Conservation (phyloP, 768 basidiomycete genomes). For the Lactarius trivialis region DNA sequence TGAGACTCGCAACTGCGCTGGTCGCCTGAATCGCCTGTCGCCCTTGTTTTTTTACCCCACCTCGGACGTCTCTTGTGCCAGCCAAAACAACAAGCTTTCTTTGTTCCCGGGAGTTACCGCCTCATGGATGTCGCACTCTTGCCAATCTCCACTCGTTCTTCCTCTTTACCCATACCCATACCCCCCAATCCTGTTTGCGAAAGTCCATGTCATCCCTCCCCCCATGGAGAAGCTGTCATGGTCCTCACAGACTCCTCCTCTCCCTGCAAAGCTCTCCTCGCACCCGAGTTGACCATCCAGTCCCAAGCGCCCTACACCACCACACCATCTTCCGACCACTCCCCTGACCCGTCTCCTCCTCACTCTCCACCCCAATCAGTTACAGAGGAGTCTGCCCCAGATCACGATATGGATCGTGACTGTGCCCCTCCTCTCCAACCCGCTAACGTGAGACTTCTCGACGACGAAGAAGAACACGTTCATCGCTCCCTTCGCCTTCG, state of each 20-base stretch:
- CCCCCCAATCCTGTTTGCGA: slow-evolving; percentile 1
- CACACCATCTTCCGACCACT: neutral
- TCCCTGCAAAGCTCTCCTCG: slow-evolving; percentile 9
- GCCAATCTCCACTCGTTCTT: slow-evolving; percentile 14
- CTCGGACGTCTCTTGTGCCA: neutral
- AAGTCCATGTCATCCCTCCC: slow-evolving; percentile 6
- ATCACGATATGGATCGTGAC: slow-evolving; percentile 17
- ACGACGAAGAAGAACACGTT: slow-evolving; percentile 65
- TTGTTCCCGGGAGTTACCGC: slow-evolving; percentile 9
- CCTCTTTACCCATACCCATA: slow-evolving; percentile 18
- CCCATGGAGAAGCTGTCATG: slow-evolving; percentile 18
- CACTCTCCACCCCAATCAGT: slow-evolving; percentile 13
- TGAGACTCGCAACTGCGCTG: neutral
- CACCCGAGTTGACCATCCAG: slow-evolving; percentile 8
- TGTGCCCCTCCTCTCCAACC: slow-evolving; percentile 20
- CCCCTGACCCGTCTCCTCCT: slow-evolving; percentile 9
- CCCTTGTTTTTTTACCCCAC: neutral
- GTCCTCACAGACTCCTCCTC: slow-evolving; percentile 19
- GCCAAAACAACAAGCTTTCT: neutral
- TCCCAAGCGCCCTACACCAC: slow-evolving; percentile 6
- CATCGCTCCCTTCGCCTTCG: slow-evolving; percentile 54
- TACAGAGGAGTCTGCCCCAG: slow-evolving; percentile 9
- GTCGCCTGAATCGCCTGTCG: neutral
- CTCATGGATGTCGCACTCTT: slow-evolving; percentile 16
- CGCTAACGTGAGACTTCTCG: slow-evolving; percentile 43